These are phyloP conservation scores for Lentinula guzmanii DNA, from an alignment of 768 basidiomycete species.

Conservation along the genomic window DNA sequence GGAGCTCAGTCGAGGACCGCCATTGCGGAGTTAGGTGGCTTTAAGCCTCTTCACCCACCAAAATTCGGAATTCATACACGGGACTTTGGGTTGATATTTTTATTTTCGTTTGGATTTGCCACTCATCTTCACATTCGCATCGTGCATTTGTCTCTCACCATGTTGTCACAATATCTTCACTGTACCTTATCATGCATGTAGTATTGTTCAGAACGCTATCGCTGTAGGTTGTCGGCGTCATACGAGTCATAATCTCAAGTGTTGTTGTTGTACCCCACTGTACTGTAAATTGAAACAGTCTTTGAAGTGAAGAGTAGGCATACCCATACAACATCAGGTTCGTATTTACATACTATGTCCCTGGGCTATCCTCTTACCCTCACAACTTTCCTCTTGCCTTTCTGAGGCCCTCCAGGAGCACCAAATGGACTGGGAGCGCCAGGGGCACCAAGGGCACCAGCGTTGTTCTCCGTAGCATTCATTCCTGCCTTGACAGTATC, in stretches of 20 bases:
- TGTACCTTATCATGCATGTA: background rate
- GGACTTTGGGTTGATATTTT: background rate
- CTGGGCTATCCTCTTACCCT: conserved; percentile 51
- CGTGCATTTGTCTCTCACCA: background rate
- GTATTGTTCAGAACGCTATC: background rate
- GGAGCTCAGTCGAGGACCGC: conserved; percentile 69
- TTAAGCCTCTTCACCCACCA: background rate
- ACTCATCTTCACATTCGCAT: background rate
- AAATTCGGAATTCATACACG: background rate
- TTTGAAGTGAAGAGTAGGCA: background rate
- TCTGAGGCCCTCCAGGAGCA: conserved; percentile 35
- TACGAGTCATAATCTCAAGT: background rate
- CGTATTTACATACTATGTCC: background rate
- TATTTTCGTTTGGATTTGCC: background rate
- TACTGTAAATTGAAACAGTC: background rate
- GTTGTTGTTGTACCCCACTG: background rate
- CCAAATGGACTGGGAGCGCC: conserved; percentile 24
- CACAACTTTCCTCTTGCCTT: conserved; percentile 79
- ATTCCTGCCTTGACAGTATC: conserved; percentile 85
- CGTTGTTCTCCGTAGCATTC: conserved; percentile 54
- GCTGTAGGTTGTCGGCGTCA: background rate
- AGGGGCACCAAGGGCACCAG: conserved; percentile 23
- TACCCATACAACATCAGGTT: background rate
- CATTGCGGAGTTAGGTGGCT: conserved; percentile 13
- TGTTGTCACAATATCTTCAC: background rate